Percentiles rank a stretch among this genome's conserved stretches.
phyloP scores from a whole-genome alignment of 768 basidiomycete species.

The Daedalea quercina region DNA sequence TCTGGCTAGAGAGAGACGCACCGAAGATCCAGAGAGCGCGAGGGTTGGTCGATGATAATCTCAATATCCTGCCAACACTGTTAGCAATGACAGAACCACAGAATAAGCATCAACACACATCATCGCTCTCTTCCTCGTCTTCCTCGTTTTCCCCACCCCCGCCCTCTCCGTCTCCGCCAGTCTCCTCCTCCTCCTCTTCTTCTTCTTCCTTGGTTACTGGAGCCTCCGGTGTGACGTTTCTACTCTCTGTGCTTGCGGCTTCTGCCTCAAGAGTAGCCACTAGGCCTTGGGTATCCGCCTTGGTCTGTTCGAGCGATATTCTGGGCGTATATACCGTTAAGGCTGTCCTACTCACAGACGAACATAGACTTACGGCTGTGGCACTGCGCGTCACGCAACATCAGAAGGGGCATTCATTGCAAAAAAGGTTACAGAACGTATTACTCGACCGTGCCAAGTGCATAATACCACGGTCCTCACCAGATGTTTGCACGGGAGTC shows the following conservation, averaged over 20 bases:
- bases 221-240: slow-evolving; percentile 16
- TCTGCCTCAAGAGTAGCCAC: slow-evolving; percentile 46
- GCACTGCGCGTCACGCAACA: slow-evolving; percentile 41
- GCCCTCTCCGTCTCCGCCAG: slow-evolving; percentile 26
- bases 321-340: slow-evolving; percentile 15
- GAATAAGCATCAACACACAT: slow-evolving; percentile 23
- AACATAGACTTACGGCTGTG: slow-evolving; percentile 48
- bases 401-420: no score
- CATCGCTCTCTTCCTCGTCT: slow-evolving; percentile 36
- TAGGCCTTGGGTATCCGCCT: slow-evolving; percentile 34
- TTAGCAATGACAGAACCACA: not conserved
- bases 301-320: slow-evolving; percentile 35
- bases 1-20: slow-evolving; percentile 20
- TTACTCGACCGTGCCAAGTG: slow-evolving; percentile 16
- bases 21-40: slow-evolving; percentile 74
- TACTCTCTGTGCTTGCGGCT: slow-evolving; percentile 25
- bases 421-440: slow-evolving; percentile 14
- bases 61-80: slow-evolving; percentile 61
- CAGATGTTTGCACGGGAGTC: slow-evolving; percentile 28
- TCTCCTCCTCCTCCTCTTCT: slow-evolving; percentile 27
- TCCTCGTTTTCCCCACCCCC: slow-evolving; percentile 34
- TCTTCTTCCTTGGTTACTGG: slow-evolving; percentile 21
- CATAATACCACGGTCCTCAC: slow-evolving; percentile 32
- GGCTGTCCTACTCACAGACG: not conserved
- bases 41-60: slow-evolving; percentile 80